Evolutionary conservation across 2,329 filamentous ascomycete species (phyloP), one percentile per base, ranked within the genome.

Genomic region (Fusarium ramigenum): DNA sequence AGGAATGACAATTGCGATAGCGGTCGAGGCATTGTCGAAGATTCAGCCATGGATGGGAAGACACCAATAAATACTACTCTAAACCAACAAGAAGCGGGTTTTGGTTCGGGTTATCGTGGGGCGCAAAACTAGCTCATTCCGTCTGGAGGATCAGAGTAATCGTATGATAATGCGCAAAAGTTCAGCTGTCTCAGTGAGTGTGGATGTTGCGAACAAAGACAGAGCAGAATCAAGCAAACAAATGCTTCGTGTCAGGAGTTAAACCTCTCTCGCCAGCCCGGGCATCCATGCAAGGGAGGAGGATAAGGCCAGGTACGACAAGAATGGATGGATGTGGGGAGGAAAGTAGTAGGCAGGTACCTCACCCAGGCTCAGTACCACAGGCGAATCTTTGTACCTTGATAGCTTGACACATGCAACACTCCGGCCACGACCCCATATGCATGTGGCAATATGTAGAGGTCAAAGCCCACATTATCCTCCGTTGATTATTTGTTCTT

Each of bases 91-190:
- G 60, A 60, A 71, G 71, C 59, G 68, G 71, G 67, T 65, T 74
- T 66, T 47, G 59, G 59, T 70, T 70, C 50, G 63, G 42, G 63
- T 74, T 60, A 36, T 74, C 67, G 71, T 74, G 71, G 71, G 71
- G 71, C 69, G 54, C 59, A 60, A 60, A 74, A 69, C 71, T 73
- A 73, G 71, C 71, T 69, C 71, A 69, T 73, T 72, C 71, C 71
- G 70, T 50, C 61, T 58, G 47, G 54, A 68, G 61, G 57, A 71
- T 71, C 44, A 34, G 25, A 67, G 25, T 67, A 59, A 36, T 49
- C 43, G 36, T 53, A 58, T 46, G 47, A 46, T 30, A 40, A 52
- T 42, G 52, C 25, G n/a, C n/a, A 34, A 44, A 30, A 36, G 28
- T 30, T 57, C 23, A 58, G 40, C 23, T 43, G 37, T 32, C 47